Conservation (phyloP, 169 alveolate species). For the Plasmodium ovale region DNA sequence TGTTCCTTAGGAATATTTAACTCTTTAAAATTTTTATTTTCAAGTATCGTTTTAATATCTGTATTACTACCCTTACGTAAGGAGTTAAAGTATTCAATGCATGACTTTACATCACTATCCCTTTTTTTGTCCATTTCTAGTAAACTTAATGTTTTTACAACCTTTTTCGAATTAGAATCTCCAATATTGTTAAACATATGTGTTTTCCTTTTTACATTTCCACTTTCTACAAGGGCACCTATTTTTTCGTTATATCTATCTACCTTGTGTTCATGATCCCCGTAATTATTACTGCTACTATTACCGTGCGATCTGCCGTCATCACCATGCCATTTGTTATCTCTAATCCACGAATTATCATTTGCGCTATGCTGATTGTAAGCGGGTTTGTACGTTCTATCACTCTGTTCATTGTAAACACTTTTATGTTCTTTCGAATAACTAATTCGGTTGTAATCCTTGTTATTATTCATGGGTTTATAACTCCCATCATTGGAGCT, state of each 20-base stretch:
- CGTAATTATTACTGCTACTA: not conserved
- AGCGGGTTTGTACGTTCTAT: not conserved
- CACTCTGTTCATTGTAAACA: not conserved
- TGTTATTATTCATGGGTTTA: not conserved
- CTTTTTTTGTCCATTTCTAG: slow-evolving; percentile 14
- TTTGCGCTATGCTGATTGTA: not conserved
- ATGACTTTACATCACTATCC: slow-evolving; percentile 51
- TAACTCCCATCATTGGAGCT: not conserved
- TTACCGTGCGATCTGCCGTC: not conserved
- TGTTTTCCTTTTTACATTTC: slow-evolving; percentile 63
- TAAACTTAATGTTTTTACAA: not conserved
- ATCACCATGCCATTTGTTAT: not conserved
- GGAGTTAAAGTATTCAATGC: slow-evolving; percentile 48
- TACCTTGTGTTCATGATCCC: not conserved
- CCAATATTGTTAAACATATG: slow-evolving; percentile 12
- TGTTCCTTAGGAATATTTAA: slow-evolving; percentile 49
- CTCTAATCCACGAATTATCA: not conserved
- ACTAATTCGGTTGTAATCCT: not conserved
- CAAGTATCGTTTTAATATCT: slow-evolving; percentile 40
- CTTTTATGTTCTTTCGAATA: slow-evolving; percentile 1
- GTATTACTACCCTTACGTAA: slow-evolving; percentile 14
- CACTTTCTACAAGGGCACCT: slow-evolving; percentile 35
- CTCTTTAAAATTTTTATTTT: slow-evolving; percentile 27
- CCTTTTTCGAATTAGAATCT: slow-evolving; percentile 2
- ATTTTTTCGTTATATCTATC: slow-evolving; percentile 21